Evolutionary conservation across 306 rosid genomes (phyloP), one percentile per base, ranked within the genome.

Genomic region (Vigna hirtella): DNA sequence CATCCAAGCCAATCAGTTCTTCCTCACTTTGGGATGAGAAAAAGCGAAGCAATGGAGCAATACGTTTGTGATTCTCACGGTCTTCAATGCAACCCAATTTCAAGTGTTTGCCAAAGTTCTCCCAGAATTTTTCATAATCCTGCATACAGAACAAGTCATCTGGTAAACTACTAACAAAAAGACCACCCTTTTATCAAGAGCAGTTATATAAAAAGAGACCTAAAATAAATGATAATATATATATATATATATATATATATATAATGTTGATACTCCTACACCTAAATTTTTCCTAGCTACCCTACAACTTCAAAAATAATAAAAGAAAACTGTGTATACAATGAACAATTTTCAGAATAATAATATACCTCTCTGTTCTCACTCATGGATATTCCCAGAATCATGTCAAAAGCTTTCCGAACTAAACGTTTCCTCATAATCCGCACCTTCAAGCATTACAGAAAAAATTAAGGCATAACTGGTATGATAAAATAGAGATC

Each of bases 31-130:
- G 97, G 79, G 96, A 90, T 79, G 99, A 91, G 90, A 83, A 87
- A 85, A 96, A 96, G 40, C 99, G 91, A 57, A 96, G 99, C 87
- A 96, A 79, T 0, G 98, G 99, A 66, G 93, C 99, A 85, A 93
- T 83, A 34, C 99, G 97, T 78, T 96, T 96, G 90, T 96, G 98
- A 78, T 96, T 96, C 75, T 91, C 99, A 47, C 90, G 94, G 86
- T 96, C 99, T 84, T 96, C 99, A 81, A 96, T 93, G 84, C 99
- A 96, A 72, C 99, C 99, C 82, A 96, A 76, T 85, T 96, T 96
- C 87, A 96, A 65, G 85, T 87, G 87, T 77, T 96, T 96, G 77
- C 99, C 99, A 79, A 91, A 96, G 83, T 90, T 96, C 20, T 96
- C 98, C 93, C 96, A 96, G 77, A 96, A 96, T 78, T 81, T 93